Evolutionary conservation across 1,284 basidiomycete genomes (phyloP).

Genomic region (Fomitopsis betulina): DNA sequence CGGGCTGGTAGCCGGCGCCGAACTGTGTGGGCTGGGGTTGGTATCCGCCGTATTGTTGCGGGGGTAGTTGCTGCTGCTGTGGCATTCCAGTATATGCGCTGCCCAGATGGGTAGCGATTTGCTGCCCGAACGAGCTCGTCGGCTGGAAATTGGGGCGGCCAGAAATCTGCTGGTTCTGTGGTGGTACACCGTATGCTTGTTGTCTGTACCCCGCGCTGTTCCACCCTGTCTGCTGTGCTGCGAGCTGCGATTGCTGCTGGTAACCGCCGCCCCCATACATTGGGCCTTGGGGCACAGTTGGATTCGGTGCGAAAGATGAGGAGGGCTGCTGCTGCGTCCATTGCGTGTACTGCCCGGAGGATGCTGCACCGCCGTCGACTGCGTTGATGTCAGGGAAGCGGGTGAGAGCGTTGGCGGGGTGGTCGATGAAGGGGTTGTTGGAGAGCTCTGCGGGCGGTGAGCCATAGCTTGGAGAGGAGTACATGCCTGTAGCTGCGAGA

Average conservation of each 20-base stretch:
- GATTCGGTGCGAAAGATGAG: conserved; percentile 11
- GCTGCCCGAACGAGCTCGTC: conserved; percentile 30
- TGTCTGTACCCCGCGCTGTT: conserved; percentile 19
- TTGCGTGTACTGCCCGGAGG: conserved; percentile 23
- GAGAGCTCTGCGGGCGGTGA: conserved; percentile 30
- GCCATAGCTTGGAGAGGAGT: conserved; percentile 23
- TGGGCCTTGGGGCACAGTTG: conserved; percentile 15
- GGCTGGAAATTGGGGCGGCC: conserved; percentile 27
- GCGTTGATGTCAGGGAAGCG: conserved; percentile 31
- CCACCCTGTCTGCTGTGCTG: conserved; percentile 18
- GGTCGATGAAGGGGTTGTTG: conserved; percentile 37
- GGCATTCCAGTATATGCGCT: conserved; percentile 14
- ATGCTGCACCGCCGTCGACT: conserved; percentile 13
- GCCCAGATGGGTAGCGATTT: conserved; percentile 26
- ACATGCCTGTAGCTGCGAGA: conserved; percentile 14
- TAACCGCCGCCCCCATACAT: conserved; percentile 13
- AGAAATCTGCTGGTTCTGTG: conserved; percentile 18
- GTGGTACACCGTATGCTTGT: conserved; percentile 13
- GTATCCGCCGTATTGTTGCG: conserved; percentile 22
- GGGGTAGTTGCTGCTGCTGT: conserved; percentile 12
- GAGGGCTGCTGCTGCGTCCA: conserved; percentile 23
- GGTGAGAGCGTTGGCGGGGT: conserved; percentile 27
- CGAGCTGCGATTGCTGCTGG: conserved; percentile 14
- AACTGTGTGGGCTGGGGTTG: conserved; percentile 20
- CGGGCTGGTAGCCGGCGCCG: conserved; percentile 20